Evolutionary conservation across 2,329 filamentous ascomycete species (phyloP).

Genomic region (Daldinia sp.): DNA sequence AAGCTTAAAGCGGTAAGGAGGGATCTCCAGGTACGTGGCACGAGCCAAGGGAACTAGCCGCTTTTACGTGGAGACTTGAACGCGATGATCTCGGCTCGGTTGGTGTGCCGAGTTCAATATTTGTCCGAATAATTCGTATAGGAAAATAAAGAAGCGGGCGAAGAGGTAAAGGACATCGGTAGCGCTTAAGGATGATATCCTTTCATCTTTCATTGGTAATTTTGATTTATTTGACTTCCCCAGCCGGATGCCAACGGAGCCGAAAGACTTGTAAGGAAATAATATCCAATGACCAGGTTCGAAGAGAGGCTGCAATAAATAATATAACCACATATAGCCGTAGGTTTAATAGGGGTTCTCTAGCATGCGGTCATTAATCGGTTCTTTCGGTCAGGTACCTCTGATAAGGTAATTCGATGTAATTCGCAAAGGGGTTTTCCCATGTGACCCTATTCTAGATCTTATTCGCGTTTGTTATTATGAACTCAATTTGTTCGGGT

Average conservation of each 20-base stretch:
- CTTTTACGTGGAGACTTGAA: slow-evolving; percentile 3
- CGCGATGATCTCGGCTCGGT: slow-evolving; percentile 12
- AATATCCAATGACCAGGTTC: slow-evolving; percentile 37
- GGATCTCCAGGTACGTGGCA: slow-evolving; percentile 37
- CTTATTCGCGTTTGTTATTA: slow-evolving; percentile 30
- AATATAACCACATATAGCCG: slow-evolving; percentile 36
- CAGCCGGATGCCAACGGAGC: slow-evolving; percentile 22
- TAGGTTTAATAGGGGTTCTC: slow-evolving; percentile 16
- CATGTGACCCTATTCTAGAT: slow-evolving; percentile 30
- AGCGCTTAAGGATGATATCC: slow-evolving; percentile 11
- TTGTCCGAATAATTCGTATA: slow-evolving; percentile 21
- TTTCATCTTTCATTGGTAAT: slow-evolving; percentile 32
- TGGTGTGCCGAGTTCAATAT: slow-evolving; percentile 11
- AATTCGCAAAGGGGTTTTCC: slow-evolving; percentile 15
- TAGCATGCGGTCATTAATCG: slow-evolving; percentile 14
- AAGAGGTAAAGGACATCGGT: slow-evolving; percentile 7
- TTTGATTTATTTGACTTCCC: slow-evolving; percentile 28
- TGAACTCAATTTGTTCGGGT: slow-evolving; percentile 34
- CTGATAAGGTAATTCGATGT: slow-evolving; percentile 10
- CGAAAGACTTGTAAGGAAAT: slow-evolving; percentile 15
- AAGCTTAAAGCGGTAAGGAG: slow-evolving; percentile 31
- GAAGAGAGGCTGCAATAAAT: slow-evolving; percentile 37
- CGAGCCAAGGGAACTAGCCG: slow-evolving; percentile 33
- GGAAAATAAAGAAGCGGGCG: slow-evolving; percentile 15
- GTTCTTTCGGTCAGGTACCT: slow-evolving; percentile 25